Conservation (phyloP, 805 yeast genomes). For the Lipomyces anomalus region DNA sequence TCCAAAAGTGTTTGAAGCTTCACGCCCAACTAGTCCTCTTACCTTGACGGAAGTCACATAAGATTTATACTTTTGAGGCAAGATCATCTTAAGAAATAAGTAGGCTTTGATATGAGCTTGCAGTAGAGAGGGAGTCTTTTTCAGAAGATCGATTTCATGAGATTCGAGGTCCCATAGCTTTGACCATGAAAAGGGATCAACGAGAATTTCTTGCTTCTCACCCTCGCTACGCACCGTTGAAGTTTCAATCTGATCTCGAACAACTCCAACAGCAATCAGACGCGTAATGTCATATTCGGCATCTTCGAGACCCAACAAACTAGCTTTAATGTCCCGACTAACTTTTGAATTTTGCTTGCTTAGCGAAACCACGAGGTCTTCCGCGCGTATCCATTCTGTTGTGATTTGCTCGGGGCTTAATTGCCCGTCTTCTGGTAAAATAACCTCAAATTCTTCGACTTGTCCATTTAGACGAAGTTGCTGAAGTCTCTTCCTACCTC, state of each 20-base stretch:
- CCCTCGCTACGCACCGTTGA: slow-evolving; percentile 2
- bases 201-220: slow-evolving; percentile 14
- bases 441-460: slow-evolving; percentile 17
- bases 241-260: slow-evolving; percentile 19
- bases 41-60: slow-evolving; percentile 40
- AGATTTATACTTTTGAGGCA: slow-evolving; percentile 5
- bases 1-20: slow-evolving; percentile 65
- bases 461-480: slow-evolving; percentile 1
- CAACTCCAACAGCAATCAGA: slow-evolving; percentile 37
- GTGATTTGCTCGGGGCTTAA: too few species aligned
- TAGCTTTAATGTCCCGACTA: slow-evolving; percentile 10
- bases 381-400: too few species aligned
- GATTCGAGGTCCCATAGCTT: slow-evolving; percentile 9
- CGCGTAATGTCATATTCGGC: slow-evolving; percentile 50
- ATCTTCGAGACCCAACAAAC: slow-evolving; percentile 44
- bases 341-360: too few species aligned
- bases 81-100: slow-evolving; percentile 7
- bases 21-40: slow-evolving; percentile 50
- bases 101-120: slow-evolving; percentile 17
- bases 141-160: slow-evolving; percentile 15
- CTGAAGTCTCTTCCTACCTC: slow-evolving; percentile 12
- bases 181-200: slow-evolving; percentile 4
- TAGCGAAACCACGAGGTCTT: too few species aligned
- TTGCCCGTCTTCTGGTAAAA: slow-evolving; percentile 5
- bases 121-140: slow-evolving; percentile 11